A percentile compares a stretch with the other conserved stretches of the same genome.
Evolutionary conservation across 139 green algal genomes (phyloP).

Genomic region (Chlamydomonas sphaeroides): DNA sequence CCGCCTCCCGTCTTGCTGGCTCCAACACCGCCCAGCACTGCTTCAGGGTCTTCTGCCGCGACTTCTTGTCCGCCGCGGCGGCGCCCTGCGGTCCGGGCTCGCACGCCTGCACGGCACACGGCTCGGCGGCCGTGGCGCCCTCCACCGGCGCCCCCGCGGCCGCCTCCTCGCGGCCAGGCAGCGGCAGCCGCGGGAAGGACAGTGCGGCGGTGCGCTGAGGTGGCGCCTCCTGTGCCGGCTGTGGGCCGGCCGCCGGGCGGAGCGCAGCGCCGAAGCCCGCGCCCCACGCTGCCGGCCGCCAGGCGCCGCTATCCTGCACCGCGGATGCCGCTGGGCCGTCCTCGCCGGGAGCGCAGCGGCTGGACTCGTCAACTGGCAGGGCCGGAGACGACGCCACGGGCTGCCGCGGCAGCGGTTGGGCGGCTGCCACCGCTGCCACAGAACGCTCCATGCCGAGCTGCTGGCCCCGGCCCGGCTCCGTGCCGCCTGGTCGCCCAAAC

Average conservation of each 20-base stretch:
- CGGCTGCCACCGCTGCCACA: not conserved
- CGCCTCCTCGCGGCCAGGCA: not conserved
- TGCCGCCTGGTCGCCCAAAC: not conserved
- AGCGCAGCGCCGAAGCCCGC: not conserved
- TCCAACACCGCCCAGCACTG: not conserved
- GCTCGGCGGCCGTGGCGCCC: not conserved
- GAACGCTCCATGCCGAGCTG: not conserved
- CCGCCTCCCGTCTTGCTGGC: not conserved
- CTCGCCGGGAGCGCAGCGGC: not conserved
- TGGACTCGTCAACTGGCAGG: constrained; percentile 10
- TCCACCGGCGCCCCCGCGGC: not conserved
- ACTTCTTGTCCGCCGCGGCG: not conserved
- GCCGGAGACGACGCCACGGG: too few relatives aligned
- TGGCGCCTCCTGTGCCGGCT: not conserved
- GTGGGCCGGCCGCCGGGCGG: not conserved
- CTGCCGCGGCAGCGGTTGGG: not conserved
- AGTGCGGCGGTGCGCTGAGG: not conserved
- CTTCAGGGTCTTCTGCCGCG: constrained; percentile 8
- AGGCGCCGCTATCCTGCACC: not conserved
- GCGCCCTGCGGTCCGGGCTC: not conserved
- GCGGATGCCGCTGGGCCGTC: not conserved
- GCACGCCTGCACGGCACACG: not conserved
- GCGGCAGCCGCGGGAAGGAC: not conserved
- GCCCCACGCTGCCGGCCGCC: not conserved
- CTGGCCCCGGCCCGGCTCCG: not conserved